These are phyloP conservation scores for Annulohypoxylon stygium DNA, from an alignment of 495 filamentous ascomycete genomes.

Conservation along the genomic window DNA sequence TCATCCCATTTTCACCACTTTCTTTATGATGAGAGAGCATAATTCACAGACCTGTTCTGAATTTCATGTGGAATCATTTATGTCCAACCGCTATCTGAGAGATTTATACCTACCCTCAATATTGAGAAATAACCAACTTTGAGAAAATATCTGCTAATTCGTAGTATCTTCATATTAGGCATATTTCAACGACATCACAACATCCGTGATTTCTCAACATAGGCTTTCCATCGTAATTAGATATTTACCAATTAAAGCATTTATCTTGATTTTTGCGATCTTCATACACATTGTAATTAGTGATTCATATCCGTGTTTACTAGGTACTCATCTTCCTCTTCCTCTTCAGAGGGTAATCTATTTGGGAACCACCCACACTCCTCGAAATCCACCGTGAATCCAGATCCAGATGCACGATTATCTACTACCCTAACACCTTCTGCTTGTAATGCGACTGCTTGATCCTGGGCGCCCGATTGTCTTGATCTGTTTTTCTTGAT, in stretches of 20 bases:
- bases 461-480: slow-evolving; percentile 74
- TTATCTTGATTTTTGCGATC: too few species aligned
- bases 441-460: slow-evolving; percentile 72
- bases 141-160: slow-evolving; percentile 25
- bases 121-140: background rate
- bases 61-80: slow-evolving; percentile 71
- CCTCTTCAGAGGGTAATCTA: slow-evolving; percentile 65
- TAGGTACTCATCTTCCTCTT: slow-evolving; percentile 25
- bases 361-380: slow-evolving; percentile 84
- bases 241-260: background rate
- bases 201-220: background rate
- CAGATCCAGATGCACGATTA: slow-evolving; percentile 70
- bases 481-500: slow-evolving; percentile 62
- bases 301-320: slow-evolving; percentile 8
- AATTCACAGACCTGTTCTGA: slow-evolving; percentile 89
- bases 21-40: slow-evolving; percentile 73
- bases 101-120: slow-evolving; percentile 33
- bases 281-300: background rate
- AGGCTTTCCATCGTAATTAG: background rate
- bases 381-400: slow-evolving; percentile 75
- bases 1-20: slow-evolving; percentile 29
- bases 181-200: slow-evolving; percentile 2
- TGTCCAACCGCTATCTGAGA: slow-evolving; percentile 87
- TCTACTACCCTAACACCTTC: slow-evolving; percentile 77
- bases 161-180: slow-evolving; percentile 14